phyloP scores from a whole-genome alignment of 768 basidiomycete genomes.

The Boletus rubescentipes region DNA sequence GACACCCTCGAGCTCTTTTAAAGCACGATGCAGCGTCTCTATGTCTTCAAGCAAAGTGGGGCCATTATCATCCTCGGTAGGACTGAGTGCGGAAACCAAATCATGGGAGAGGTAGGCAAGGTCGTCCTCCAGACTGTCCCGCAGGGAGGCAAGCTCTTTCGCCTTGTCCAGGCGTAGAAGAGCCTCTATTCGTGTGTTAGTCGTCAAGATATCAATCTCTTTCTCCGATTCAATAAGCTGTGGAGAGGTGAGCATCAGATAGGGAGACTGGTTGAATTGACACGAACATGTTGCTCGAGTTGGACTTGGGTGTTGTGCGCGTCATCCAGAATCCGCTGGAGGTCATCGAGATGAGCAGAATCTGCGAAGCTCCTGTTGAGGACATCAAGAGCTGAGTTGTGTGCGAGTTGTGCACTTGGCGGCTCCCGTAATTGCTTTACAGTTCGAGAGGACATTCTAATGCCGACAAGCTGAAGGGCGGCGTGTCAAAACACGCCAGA shows the following conservation, averaged over 20 bases:
- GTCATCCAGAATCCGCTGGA: slow-evolving; percentile 45
- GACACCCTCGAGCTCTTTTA: slow-evolving; percentile 76
- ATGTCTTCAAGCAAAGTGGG: slow-evolving; percentile 80
- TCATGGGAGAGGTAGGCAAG: slow-evolving; percentile 64
- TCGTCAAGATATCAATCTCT: slow-evolving; percentile 46
- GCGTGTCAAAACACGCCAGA: not conserved
- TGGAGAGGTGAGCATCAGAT: slow-evolving; percentile 34
- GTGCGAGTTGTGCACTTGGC: slow-evolving; percentile 43
- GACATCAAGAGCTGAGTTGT: slow-evolving; percentile 32
- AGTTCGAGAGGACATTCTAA: slow-evolving; percentile 40
- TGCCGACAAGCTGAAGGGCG: not conserved
- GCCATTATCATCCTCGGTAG: slow-evolving; percentile 42
- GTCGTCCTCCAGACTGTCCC: slow-evolving; percentile 79
- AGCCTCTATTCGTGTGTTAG: slow-evolving; percentile 46
- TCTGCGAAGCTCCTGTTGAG: slow-evolving; percentile 50
- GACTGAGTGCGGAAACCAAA: slow-evolving; percentile 53
- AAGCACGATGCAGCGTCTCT: slow-evolving; percentile 70
- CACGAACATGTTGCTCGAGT: slow-evolving; percentile 47
- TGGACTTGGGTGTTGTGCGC: slow-evolving; percentile 41
- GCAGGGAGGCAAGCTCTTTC: slow-evolving; percentile 70
- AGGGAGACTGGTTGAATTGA: slow-evolving; percentile 15
- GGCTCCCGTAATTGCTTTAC: slow-evolving; percentile 51
- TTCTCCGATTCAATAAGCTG: slow-evolving; percentile 58
- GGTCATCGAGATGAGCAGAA: slow-evolving; percentile 49
- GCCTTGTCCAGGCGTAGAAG: slow-evolving; percentile 57